phyloP scores from a whole-genome alignment of 2,329 filamentous ascomycete species.

The Zymoseptoria passerinii region DNA sequence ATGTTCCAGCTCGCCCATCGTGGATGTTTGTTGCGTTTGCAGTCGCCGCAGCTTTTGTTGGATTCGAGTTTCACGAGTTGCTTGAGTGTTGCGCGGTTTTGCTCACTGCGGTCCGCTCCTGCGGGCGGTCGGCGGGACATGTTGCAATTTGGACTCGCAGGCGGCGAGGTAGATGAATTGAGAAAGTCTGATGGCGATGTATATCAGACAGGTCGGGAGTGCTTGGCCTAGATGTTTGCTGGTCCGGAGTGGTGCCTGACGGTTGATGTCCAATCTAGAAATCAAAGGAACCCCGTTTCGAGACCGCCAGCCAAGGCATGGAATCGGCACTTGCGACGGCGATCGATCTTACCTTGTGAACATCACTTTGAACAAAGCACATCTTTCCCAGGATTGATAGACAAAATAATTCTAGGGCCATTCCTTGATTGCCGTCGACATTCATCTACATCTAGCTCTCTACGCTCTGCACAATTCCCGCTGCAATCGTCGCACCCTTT shows the following conservation, averaged over 20 bases:
- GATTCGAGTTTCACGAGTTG: constrained; percentile 85
- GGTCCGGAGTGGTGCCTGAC: background rate
- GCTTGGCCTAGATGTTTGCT: background rate
- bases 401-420: background rate
- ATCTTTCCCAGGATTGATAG: background rate
- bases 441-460: constrained; percentile 3
- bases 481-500: constrained; percentile 76
- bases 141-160: background rate
- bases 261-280: background rate
- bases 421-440: background rate
- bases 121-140: constrained; percentile 76
- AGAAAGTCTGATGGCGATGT: background rate
- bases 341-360: background rate
- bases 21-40: constrained; percentile 98
- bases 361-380: background rate
- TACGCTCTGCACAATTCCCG: constrained; percentile 59
- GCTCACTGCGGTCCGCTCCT: constrained; percentile 76
- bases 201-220: background rate
- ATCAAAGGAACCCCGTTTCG: background rate
- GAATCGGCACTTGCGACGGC: background rate
- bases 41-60: constrained; percentile 97
- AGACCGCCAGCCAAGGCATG: background rate
- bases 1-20: constrained; percentile 99
- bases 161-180: background rate
- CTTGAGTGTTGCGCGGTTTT: constrained; percentile 92